Conservation (phyloP, 1,284 basidiomycete species). For the Malassezia obtusa region DNA sequence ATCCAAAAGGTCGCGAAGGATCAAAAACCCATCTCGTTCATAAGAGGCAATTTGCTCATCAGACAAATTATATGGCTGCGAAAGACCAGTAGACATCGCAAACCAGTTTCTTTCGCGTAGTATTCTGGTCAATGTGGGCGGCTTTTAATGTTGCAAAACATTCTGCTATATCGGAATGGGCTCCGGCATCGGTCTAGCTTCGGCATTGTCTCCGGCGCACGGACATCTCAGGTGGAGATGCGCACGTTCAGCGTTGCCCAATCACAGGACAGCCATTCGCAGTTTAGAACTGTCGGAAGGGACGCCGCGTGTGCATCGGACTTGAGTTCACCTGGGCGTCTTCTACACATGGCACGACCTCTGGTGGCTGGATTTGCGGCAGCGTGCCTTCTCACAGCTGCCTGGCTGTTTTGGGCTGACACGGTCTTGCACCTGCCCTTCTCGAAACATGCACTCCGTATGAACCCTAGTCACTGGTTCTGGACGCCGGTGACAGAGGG, state of each 20-base stretch:
- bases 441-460: neutral
- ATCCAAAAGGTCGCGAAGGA: conserved; percentile 10
- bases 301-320: no score
- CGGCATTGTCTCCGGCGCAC: conserved; percentile 1
- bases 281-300: no score
- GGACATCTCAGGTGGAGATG: neutral
- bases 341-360: no score
- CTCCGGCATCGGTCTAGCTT: no score
- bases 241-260: neutral
- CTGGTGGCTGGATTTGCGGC: neutral
- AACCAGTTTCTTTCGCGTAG: no score
- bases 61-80: neutral
- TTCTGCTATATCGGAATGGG: no score
- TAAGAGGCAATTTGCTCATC: conserved; percentile 9
- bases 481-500: neutral
- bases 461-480: no score
- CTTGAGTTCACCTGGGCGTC: no score
- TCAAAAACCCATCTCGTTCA: conserved; percentile 7
- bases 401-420: neutral
- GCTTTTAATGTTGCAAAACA: no score
- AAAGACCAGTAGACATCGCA: neutral
- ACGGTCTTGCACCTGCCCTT: neutral
- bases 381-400: neutral
- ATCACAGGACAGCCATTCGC: no score
- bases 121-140: no score